These are phyloP conservation scores for Piromyces sp. DNA, from an alignment of 192 early-diverging fungal genomes.

Conservation along the genomic window DNA sequence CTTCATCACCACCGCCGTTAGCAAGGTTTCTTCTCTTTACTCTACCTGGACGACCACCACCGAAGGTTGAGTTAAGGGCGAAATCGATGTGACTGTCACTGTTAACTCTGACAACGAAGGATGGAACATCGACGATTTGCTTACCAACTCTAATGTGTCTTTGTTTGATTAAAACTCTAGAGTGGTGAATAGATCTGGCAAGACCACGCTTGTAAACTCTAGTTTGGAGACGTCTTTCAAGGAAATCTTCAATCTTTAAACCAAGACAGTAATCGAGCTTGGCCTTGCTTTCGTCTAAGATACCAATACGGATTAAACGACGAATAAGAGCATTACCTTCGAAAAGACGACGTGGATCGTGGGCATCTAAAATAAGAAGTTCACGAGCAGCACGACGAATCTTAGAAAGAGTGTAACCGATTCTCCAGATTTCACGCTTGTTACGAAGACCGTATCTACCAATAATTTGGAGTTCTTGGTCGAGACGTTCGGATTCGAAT, in stretches of 20 bases:
- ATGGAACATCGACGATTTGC: conserved; percentile 65
- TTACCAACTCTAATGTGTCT: conserved; percentile 4
- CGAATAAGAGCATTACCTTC: conserved; percentile 99
- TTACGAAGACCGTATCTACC: conserved; percentile 95
- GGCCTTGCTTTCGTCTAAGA: conserved; percentile 93
- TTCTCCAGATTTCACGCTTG: conserved; percentile 99
- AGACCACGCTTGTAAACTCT: background rate
- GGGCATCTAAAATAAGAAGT: conserved; percentile 85
- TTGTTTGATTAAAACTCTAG: background rate
- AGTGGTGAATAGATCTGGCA: background rate
- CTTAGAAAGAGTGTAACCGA: conserved; percentile 91
- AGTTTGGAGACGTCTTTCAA: conserved; percentile 51
- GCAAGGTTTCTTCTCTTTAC: conserved; percentile 81
- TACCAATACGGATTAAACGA: conserved; percentile 93
- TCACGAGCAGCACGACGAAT: conserved; percentile 99
- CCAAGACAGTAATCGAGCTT: conserved; percentile 97
- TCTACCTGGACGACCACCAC: conserved; percentile 53
- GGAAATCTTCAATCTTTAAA: conserved; percentile 95
- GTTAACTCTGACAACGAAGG: conserved; percentile 56
- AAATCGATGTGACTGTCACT: conserved; percentile 37
- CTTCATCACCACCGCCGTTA: conserved; percentile 36
- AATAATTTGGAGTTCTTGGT: conserved; percentile 80
- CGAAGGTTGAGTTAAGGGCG: background rate
- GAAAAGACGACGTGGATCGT: conserved; percentile 94
- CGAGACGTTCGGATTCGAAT: conserved; percentile 91